Evolutionary conservation across 176 grass and related monocot genomes (phyloP).

Genomic region (Hordeum marinum): DNA sequence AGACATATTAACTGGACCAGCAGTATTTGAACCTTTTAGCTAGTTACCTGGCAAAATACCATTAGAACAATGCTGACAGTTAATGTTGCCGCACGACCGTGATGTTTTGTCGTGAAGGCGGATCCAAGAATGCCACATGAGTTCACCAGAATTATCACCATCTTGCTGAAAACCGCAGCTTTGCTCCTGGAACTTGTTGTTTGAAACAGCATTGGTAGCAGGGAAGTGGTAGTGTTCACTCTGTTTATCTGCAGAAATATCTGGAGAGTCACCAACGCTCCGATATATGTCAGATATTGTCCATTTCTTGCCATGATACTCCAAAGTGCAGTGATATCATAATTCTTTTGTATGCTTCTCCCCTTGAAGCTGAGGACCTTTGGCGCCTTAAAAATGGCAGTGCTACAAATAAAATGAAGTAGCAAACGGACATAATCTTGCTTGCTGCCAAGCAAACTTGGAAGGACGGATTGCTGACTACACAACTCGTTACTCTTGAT

Average conservation of each 20-base stretch:
- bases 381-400: constrained; percentile 20
- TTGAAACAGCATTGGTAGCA: constrained; percentile 37
- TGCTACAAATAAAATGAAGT: constrained; percentile 34
- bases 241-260: constrained; percentile 22
- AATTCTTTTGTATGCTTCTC: not conserved
- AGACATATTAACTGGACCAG: not conserved
- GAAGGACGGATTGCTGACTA: not conserved
- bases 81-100: constrained; percentile 23
- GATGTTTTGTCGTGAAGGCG: constrained; percentile 11
- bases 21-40: not conserved
- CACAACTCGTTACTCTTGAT: not conserved
- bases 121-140: constrained; percentile 41
- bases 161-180: constrained; percentile 13
- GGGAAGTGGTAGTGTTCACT: constrained; percentile 26
- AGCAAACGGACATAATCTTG: not conserved
- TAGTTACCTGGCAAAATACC: constrained; percentile 44
- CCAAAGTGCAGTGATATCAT: not conserved
- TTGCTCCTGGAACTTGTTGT: constrained; percentile 24
- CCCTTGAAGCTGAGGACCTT: constrained; percentile 11
- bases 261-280: constrained; percentile 25
- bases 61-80: constrained; percentile 17
- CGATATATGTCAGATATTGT: constrained; percentile 23
- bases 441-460: constrained; percentile 14
- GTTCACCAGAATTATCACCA: constrained; percentile 35
- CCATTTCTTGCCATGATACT: constrained; percentile 25